Conservation (phyloP, 441 rosid genomes). For the Erysimum cheiri region DNA sequence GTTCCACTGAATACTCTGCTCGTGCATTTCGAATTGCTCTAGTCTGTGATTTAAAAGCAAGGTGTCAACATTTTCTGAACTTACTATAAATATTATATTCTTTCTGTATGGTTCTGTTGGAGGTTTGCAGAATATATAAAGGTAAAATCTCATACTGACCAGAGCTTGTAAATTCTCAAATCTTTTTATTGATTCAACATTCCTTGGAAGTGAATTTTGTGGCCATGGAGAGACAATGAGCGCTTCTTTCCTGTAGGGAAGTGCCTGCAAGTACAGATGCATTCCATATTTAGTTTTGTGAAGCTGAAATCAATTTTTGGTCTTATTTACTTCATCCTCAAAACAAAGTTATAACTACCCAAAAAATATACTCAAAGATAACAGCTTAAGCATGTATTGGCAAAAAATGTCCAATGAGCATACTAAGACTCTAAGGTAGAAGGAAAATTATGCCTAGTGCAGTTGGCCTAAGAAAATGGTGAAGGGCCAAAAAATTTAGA, state of each 20-base stretch:
- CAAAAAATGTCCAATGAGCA: neutral
- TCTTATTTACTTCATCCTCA: neutral
- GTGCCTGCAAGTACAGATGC: conserved; percentile 62
- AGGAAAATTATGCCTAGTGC: conserved; percentile 2
- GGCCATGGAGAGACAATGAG: conserved; percentile 95
- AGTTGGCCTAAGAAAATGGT: conserved; percentile 15
- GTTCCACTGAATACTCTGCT: conserved; percentile 97
- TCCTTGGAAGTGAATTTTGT: conserved; percentile 73
- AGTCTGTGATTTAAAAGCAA: conserved; percentile 53
- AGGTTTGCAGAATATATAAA: conserved; percentile 15
- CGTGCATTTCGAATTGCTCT: conserved; percentile 91
- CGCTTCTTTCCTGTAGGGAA: conserved; percentile 74
- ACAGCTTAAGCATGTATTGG: conserved; percentile 13
- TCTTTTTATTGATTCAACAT: conserved; percentile 61
- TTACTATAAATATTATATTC: neutral
- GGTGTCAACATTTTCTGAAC: conserved; percentile 20
- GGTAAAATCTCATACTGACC: conserved; percentile 54
- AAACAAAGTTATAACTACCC: conserved; percentile 17
- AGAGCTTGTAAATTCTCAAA: conserved; percentile 90
- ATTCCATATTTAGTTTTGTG: conserved; percentile 4
- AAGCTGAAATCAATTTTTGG: conserved; percentile 22
- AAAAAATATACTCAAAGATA: conserved; percentile 1
- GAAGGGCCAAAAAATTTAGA: neutral
- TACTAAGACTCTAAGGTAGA: neutral
- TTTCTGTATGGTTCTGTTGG: conserved; percentile 15